phyloP scores from a whole-genome alignment of 352 stramenopile species.

The Thraustochytrium striatum region DNA sequence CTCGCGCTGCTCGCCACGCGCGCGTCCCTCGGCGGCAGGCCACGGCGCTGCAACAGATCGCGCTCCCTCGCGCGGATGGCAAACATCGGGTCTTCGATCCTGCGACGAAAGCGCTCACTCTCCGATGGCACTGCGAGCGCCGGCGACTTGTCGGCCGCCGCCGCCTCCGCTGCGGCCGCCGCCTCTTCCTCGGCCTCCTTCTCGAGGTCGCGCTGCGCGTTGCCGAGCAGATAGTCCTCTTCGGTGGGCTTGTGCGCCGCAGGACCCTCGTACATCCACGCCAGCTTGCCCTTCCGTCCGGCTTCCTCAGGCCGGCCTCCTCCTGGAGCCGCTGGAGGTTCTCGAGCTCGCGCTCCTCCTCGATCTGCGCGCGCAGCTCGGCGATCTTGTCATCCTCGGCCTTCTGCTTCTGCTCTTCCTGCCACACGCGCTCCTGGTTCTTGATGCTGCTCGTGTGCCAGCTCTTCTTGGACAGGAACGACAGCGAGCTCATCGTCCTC shows the following conservation, averaged over 20 bases:
- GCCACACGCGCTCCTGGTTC: slow-evolving; percentile 97
- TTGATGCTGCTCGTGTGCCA: slow-evolving; percentile 93
- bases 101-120: slow-evolving; percentile 84
- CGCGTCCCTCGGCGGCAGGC: slow-evolving; percentile 58
- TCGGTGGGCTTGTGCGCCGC: slow-evolving; percentile 47
- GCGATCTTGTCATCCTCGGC: slow-evolving; percentile 84
- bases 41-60: neutral
- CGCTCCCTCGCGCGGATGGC: slow-evolving; percentile 67
- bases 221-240: slow-evolving; percentile 88
- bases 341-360: slow-evolving; percentile 89
- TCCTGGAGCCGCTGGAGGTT: slow-evolving; percentile 85
- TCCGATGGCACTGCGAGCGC: slow-evolving; percentile 50
- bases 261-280: slow-evolving; percentile 94
- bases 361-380: slow-evolving; percentile 91
- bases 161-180: neutral
- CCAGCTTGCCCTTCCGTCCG: slow-evolving; percentile 68
- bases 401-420: slow-evolving; percentile 88
- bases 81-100: slow-evolving; percentile 94
- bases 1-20: slow-evolving; percentile 62
- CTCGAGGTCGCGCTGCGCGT: slow-evolving; percentile 69
- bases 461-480: slow-evolving; percentile 93
- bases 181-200: slow-evolving; percentile 58
- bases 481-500: slow-evolving; percentile 64
- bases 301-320: slow-evolving; percentile 52
- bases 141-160: slow-evolving; percentile 57